Base-by-base conservation (phyloP, 805 yeast genomes). In the Wickerhamomyces tratensis region DNA sequence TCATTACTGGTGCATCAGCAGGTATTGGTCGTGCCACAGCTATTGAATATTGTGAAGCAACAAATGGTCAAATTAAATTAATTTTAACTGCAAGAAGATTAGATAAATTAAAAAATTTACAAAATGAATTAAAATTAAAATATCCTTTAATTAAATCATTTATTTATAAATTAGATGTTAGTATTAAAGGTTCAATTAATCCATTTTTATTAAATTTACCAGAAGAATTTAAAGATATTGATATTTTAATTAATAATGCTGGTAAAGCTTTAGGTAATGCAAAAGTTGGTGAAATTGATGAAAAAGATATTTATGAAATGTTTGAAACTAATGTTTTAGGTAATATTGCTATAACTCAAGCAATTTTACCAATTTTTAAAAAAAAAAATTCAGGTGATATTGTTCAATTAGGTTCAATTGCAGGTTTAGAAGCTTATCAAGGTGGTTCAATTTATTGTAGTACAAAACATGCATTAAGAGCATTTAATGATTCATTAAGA, bases 11-110 rank as follows among this genome's bases (percentile, higher is more conserved):
- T 48, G 98, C 98, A 7, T 86, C 96, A 26, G 79, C 96, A 13
- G 98, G 98, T 43, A 91, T 91, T 54, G 98, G 98, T 11, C 78
- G 77, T 50, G 93, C 95, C 42, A 88, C 96, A 10, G 98, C 97
- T 13, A 63, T 72, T 39, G 95, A 89, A 59, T 79, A 86, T 50
- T 93, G 96, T 37, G 78, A 57, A 25, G 86, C 87, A 13, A 70
- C 91, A 25, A 68, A 76, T 39, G 95, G 95, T 31, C 60, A 80
- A 11, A 58, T 83, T 51, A 80, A 82, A 31, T 13, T 31, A 12
- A 69, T 87, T 47, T 69, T 87, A 25, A 72, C 88, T 5, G 95
- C 96, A 5, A 77, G 96, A 64, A 79, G 95, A 64, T 49, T 71
- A 35, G 86, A 79, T 7, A 76, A 76, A 46, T 62, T 86, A 40